phyloP scores from a whole-genome alignment of 441 rosid species.

The Aleurites moluccanus region DNA sequence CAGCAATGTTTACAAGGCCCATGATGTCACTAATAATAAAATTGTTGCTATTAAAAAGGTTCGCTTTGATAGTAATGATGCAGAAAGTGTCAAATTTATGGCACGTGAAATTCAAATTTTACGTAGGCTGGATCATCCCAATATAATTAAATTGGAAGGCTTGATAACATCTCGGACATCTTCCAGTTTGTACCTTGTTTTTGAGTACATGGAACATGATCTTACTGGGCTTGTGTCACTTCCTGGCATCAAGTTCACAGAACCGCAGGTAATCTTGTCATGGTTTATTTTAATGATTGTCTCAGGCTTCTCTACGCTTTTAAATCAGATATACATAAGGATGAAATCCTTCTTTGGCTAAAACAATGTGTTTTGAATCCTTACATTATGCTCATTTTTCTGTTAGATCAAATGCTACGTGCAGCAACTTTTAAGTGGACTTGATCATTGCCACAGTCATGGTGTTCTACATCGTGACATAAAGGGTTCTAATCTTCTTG shows the following conservation, averaged over 20 bases:
- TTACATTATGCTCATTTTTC: slow-evolving; percentile 14
- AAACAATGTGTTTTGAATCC: slow-evolving; percentile 6
- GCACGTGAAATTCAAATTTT: slow-evolving; percentile 81
- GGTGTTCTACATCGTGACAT: slow-evolving; percentile 91
- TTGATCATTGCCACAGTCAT: slow-evolving; percentile 84
- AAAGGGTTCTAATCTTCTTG: slow-evolving; percentile 91
- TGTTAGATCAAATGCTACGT: slow-evolving; percentile 93
- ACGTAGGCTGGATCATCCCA: slow-evolving; percentile 85
- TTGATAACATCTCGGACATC: slow-evolving; percentile 74
- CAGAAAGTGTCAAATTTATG: slow-evolving; percentile 91
- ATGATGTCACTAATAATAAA: slow-evolving; percentile 62
- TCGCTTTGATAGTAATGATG: slow-evolving; percentile 71
- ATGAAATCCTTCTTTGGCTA: slow-evolving; percentile 11
- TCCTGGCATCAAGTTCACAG: slow-evolving; percentile 73
- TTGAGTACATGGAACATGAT: slow-evolving; percentile 99
- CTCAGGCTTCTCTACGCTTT: slow-evolving; percentile 1
- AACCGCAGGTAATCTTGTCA: slow-evolving; percentile 69
- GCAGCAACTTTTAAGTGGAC: slow-evolving; percentile 91
- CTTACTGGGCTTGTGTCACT: slow-evolving; percentile 82
- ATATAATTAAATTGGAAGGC: slow-evolving; percentile 79
- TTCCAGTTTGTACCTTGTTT: slow-evolving; percentile 79
- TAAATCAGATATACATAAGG: not conserved
- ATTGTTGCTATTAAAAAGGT: slow-evolving; percentile 84
- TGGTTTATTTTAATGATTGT: slow-evolving; percentile 9
- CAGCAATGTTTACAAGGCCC: slow-evolving; percentile 86